phyloP scores from a whole-genome alignment of 75 land plant species.

The Ceratopteris richardii region DNA sequence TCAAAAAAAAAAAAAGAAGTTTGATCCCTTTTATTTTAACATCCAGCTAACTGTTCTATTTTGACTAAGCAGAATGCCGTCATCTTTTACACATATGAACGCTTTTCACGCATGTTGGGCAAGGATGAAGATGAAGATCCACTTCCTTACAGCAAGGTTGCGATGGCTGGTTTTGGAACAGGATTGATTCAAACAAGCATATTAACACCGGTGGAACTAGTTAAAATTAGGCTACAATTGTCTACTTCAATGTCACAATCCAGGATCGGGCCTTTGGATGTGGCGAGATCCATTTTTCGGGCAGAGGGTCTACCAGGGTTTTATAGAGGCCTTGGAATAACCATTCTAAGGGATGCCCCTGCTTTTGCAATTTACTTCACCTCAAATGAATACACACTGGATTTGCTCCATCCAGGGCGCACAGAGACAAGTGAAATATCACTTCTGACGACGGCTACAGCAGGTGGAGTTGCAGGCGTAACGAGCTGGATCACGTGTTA shows the following conservation, averaged over 20 bases:
- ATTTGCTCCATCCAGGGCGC: slow-evolving; percentile 88
- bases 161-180: slow-evolving; percentile 69
- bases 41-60: neutral
- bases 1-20: too few relatives aligned
- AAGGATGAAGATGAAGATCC: slow-evolving; percentile 39
- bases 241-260: slow-evolving; percentile 21
- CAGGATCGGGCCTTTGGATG: slow-evolving; percentile 43
- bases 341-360: slow-evolving; percentile 83
- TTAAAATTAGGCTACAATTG: slow-evolving; percentile 77
- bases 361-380: slow-evolving; percentile 81
- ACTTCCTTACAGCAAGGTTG: slow-evolving; percentile 68
- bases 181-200: slow-evolving; percentile 72
- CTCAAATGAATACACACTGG: slow-evolving; percentile 77
- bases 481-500: slow-evolving; percentile 92
- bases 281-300: slow-evolving; percentile 45
- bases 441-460: slow-evolving; percentile 66
- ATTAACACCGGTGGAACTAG: slow-evolving; percentile 77
- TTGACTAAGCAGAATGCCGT: slow-evolving; percentile 74
- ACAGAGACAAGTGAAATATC: slow-evolving; percentile 57
- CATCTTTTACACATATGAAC: slow-evolving; percentile 74
- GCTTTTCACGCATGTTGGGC: slow-evolving; percentile 51
- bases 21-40: too few relatives aligned
- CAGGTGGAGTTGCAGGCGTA: slow-evolving; percentile 94
- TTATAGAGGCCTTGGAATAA: slow-evolving; percentile 71
- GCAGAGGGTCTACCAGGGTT: slow-evolving; percentile 67